Percentiles rank a stretch among this genome's conserved stretches.
These are phyloP conservation scores for Geotrichum siamense DNA, from an alignment of 1,139 yeast genomes.

Conservation along the genomic window DNA sequence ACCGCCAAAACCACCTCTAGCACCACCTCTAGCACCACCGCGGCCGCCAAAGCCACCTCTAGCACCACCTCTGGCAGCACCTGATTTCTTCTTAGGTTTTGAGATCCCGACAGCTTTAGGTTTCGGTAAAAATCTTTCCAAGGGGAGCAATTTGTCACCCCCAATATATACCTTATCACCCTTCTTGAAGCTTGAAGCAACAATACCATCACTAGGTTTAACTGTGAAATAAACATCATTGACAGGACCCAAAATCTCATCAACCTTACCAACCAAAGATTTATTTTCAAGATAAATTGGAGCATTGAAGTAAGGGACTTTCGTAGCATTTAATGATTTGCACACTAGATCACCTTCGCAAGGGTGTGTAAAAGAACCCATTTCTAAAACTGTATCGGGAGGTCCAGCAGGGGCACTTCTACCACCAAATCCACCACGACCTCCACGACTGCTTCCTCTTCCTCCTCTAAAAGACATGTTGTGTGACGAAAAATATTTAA, in stretches of 20 bases:
- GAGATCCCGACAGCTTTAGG: constrained; percentile 76
- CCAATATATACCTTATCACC: constrained; percentile 97
- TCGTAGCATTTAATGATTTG: constrained; percentile 76
- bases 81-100: constrained; percentile 56
- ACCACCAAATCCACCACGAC: constrained; percentile 44
- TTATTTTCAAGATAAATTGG: constrained; percentile 91
- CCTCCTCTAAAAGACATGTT: constrained; percentile 36
- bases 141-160: constrained; percentile 88
- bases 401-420: constrained; percentile 58
- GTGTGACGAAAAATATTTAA: no score
- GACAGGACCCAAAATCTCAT: constrained; percentile 94
- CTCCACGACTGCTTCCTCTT: constrained; percentile 37
- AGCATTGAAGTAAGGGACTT: constrained; percentile 97
- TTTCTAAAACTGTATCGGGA: constrained; percentile 78
- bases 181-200: constrained; percentile 82
- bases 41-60: constrained; percentile 38
- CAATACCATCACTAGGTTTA: constrained; percentile 93
- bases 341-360: constrained; percentile 98
- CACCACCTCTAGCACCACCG: constrained; percentile 39
- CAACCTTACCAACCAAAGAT: constrained; percentile 95
- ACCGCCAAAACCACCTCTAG: constrained; percentile 46
- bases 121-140: constrained; percentile 92
- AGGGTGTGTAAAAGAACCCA: constrained; percentile 87
- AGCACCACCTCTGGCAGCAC: constrained; percentile 42
- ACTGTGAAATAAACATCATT: constrained; percentile 96